Percentiles rank a stretch among this genome's conserved stretches.
phyloP scores from a whole-genome alignment of 306 rosid genomes.

The Prunus campanulata region DNA sequence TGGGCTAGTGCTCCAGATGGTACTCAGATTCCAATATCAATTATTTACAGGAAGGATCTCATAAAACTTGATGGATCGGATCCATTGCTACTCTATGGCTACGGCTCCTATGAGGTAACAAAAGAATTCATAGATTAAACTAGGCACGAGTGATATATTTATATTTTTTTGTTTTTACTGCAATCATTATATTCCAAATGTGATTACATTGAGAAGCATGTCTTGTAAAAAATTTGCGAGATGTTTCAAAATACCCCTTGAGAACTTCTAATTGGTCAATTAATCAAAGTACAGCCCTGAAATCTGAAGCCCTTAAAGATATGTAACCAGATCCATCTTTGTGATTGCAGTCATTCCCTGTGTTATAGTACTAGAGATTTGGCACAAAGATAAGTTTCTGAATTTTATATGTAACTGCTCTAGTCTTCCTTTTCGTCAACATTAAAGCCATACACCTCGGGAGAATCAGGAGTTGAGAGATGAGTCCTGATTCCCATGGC shows the following conservation, averaged over 20 bases:
- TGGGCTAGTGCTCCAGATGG: conserved; percentile 84
- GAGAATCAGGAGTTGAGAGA: too few species aligned
- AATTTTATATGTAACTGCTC: not conserved
- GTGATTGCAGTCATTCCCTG: conserved; percentile 69
- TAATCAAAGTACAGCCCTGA: conserved; percentile 57
- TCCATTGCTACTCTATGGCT: conserved; percentile 89
- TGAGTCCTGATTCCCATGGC: too few species aligned
- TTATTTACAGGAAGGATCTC: conserved; percentile 74
- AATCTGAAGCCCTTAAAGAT: conserved; percentile 54
- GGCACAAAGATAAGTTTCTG: not conserved
- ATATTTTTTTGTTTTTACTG: not conserved
- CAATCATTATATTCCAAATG: conserved; percentile 20
- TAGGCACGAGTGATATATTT: not conserved
- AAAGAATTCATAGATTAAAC: not conserved
- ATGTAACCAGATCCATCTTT: conserved; percentile 65
- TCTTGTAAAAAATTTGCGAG: conserved; percentile 10
- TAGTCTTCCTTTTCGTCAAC: too few species aligned
- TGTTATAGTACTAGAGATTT: conserved; percentile 5
- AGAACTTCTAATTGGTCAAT: conserved; percentile 6
- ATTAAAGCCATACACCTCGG: too few species aligned
- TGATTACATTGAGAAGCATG: conserved; percentile 16
- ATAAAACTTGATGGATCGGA: conserved; percentile 89
- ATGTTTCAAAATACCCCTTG: conserved; percentile 1
- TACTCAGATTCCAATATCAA: conserved; percentile 76
- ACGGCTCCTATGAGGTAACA: conserved; percentile 94